Evolutionary conservation across 2,329 filamentous ascomycete genomes (phyloP).

Genomic region (Fusarium pseudocircinatum): DNA sequence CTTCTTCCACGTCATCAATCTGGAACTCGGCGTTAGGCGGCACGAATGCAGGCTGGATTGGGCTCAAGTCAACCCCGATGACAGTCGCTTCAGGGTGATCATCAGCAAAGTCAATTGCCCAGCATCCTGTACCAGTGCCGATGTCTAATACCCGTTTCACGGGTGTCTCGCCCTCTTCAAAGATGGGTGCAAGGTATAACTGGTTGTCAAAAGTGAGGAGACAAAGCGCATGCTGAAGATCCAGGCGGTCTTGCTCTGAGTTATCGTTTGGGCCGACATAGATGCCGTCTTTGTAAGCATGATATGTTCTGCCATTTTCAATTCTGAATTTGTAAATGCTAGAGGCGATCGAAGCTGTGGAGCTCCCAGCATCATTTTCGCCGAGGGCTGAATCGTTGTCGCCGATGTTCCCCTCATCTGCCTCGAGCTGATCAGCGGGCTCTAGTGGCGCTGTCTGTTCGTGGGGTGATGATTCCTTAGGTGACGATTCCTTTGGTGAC

Average conservation of each 20-base stretch:
- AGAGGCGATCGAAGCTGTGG: constrained; percentile 28
- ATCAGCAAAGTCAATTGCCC: constrained; percentile 41
- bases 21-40: constrained; percentile 40
- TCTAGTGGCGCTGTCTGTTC: background rate
- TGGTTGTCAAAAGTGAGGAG: constrained; percentile 40
- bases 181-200: constrained; percentile 32
- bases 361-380: background rate
- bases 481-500: background rate
- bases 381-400: constrained; percentile 8
- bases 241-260: constrained; percentile 25
- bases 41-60: constrained; percentile 30
- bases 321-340: constrained; percentile 35
- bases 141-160: constrained; percentile 36
- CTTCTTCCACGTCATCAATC: constrained; percentile 39
- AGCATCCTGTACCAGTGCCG: constrained; percentile 40
- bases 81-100: constrained; percentile 24
- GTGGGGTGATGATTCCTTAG: background rate
- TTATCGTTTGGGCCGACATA: constrained; percentile 19
- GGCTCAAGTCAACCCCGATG: constrained; percentile 33
- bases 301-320: constrained; percentile 43
- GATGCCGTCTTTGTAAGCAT: constrained; percentile 39
- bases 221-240: constrained; percentile 37
- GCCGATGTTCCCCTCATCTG: background rate
- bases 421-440: constrained; percentile 1
- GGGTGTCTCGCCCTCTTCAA: background rate